These are phyloP conservation scores for Candida ipomoeae DNA, from an alignment of 805 yeast species.

Conservation along the genomic window DNA sequence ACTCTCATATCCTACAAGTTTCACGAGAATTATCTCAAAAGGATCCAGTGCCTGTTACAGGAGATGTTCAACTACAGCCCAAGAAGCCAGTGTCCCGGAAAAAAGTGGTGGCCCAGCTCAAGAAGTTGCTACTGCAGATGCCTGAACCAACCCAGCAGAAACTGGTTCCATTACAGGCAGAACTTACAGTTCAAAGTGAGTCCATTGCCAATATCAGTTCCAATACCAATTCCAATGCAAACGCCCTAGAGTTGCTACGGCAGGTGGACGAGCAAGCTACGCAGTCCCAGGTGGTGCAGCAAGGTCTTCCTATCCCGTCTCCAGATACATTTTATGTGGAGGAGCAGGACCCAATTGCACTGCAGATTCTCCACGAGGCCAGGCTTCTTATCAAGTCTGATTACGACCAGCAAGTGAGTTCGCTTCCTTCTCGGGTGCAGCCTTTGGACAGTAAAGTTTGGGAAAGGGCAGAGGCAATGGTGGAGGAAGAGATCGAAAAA, in stretches of 20 bases:
- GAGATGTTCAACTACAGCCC: neutral
- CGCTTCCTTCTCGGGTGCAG: neutral
- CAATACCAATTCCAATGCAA: neutral
- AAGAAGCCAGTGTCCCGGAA: neutral
- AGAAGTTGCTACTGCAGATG: neutral
- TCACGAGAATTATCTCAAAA: conserved; percentile 26
- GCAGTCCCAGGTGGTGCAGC: conserved; percentile 44
- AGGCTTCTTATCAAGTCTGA: conserved; percentile 40
- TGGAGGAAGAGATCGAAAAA: neutral
- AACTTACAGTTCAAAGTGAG: neutral
- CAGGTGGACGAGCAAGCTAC: conserved; percentile 1
- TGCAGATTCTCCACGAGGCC: conserved; percentile 29
- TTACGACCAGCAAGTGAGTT: conserved; percentile 24
- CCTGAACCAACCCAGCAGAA: conserved; percentile 1
- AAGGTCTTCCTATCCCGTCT: conserved; percentile 41
- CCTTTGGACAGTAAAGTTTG: neutral
- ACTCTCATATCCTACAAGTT: conserved; percentile 30
- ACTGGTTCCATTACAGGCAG: neutral
- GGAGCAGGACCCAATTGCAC: conserved; percentile 7
- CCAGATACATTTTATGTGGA: conserved; percentile 15
- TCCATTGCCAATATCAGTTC: neutral
- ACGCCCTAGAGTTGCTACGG: neutral
- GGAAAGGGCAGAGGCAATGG: neutral
- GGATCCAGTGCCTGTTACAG: neutral
- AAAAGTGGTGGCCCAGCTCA: neutral